Evolutionary conservation across 208 protist genomes (phyloP).

Genomic region (Trypanosomatidae sp.): DNA sequence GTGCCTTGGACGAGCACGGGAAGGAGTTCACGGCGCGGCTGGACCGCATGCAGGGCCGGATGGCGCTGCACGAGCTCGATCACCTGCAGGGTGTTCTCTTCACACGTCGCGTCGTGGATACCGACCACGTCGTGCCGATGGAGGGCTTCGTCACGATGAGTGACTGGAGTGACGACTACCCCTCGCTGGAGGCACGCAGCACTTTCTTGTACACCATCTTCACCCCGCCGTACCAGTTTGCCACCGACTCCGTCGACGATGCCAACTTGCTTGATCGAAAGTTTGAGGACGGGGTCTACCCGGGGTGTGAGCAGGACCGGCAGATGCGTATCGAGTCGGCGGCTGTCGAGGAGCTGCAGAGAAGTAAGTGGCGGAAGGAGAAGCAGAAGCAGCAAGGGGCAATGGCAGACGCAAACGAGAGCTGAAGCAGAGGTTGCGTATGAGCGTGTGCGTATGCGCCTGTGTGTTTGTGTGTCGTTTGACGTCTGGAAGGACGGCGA

Average conservation of each 20-base stretch:
- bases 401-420: too few species aligned
- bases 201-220: conserved; percentile 90
- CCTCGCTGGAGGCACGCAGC: conserved; percentile 87
- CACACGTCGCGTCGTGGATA: conserved; percentile 81
- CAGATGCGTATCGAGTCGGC: conserved; percentile 72
- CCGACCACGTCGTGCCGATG: conserved; percentile 85
- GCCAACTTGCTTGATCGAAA: conserved; percentile 85
- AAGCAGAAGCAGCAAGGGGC: conserved; percentile 22
- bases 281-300: conserved; percentile 90
- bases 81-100: conserved; percentile 86
- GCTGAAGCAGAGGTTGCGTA: too few species aligned
- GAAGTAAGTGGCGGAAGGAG: conserved; percentile 45
- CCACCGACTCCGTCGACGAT: conserved; percentile 64
- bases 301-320: conserved; percentile 71
- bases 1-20: conserved; percentile 48
- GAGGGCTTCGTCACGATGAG: conserved; percentile 87
- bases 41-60: conserved; percentile 72
- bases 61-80: conserved; percentile 88
- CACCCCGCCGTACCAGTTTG: conserved; percentile 78
- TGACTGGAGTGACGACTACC: conserved; percentile 91
- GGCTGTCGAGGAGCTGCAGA: conserved; percentile 58
- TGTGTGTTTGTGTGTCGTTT: too few species aligned
- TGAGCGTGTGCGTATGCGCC: too few species aligned
- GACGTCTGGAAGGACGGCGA: too few species aligned
- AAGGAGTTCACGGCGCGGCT: conserved; percentile 41